These are phyloP conservation scores for Alternaria panax DNA, from an alignment of 2,329 filamentous ascomycete species.

Conservation along the genomic window DNA sequence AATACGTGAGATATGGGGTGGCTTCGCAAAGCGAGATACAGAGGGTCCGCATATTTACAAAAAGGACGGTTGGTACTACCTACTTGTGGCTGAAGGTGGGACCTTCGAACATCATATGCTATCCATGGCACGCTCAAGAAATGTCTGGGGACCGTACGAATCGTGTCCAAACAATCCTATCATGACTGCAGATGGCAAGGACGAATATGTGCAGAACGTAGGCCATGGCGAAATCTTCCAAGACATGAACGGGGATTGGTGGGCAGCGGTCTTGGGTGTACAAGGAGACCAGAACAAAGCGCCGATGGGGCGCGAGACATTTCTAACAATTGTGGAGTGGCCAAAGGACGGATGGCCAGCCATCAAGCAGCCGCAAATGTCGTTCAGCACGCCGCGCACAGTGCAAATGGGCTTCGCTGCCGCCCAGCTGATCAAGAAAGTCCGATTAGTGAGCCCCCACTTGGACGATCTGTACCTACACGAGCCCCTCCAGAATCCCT, in stretches of 20 bases:
- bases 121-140: conserved; percentile 40
- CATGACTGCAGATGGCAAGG: conserved; percentile 32
- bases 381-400: conserved; percentile 3
- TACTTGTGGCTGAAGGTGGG: conserved; percentile 34
- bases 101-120: conserved; percentile 38
- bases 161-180: conserved; percentile 33
- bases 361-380: conserved; percentile 30
- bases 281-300: conserved; percentile 7
- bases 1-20: conserved; percentile 1
- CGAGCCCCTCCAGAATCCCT: neutral
- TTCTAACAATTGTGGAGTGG: conserved; percentile 19
- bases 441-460: neutral
- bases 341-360: conserved; percentile 51
- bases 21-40: neutral
- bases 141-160: conserved; percentile 35
- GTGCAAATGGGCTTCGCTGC: neutral
- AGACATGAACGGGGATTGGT: conserved; percentile 61
- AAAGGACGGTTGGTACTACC: conserved; percentile 43
- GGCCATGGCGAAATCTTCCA: conserved; percentile 66
- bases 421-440: neutral
- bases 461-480: neutral
- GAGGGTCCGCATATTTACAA: conserved; percentile 45
- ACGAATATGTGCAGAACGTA: conserved; percentile 57
- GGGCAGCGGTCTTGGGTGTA: conserved; percentile 59
- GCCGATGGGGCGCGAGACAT: conserved; percentile 21